Conservation (phyloP, 805 yeast genomes). For the Danielozyma ontarioensis region DNA sequence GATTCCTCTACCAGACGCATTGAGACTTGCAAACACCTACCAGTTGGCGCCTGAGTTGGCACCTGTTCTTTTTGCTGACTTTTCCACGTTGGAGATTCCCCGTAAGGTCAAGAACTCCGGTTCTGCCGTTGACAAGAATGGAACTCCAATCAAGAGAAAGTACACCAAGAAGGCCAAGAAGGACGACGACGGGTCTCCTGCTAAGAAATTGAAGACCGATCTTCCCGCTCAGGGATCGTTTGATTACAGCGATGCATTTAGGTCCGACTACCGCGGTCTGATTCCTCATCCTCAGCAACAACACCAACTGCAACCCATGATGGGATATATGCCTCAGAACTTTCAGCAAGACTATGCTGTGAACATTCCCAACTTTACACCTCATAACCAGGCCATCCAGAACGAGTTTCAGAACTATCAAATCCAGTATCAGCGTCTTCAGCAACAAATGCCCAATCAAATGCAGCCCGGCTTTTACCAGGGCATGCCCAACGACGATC, state of each 20-base stretch:
- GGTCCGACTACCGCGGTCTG: conserved; percentile 6
- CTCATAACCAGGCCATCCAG: conserved; percentile 13
- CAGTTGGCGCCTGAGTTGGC: conserved; percentile 35
- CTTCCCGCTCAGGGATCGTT: conserved; percentile 1
- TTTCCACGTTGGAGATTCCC: conserved; percentile 25
- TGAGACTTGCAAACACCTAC: conserved; percentile 33
- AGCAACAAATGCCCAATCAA: conserved; percentile 10
- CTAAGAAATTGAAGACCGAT: conserved; percentile 38
- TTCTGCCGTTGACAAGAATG: conserved; percentile 26
- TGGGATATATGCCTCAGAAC: not conserved
- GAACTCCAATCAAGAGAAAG: conserved; percentile 38
- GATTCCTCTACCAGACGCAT: conserved; percentile 82
- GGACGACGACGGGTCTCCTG: conserved; percentile 50
- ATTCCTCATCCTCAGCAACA: conserved; percentile 5
- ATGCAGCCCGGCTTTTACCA: conserved; percentile 2
- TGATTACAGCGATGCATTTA: conserved; percentile 1
- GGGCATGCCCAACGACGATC: conserved; percentile 4
- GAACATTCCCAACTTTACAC: conserved; percentile 3
- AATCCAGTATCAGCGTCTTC: conserved; percentile 22
- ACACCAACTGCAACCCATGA: conserved; percentile 3
- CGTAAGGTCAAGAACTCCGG: conserved; percentile 21
- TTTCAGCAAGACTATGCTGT: not conserved
- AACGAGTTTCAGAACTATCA: conserved; percentile 16
- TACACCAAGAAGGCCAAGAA: conserved; percentile 55
- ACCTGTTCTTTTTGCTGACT: conserved; percentile 37